These are phyloP conservation scores for Coelastrella sp. DNA, from an alignment of 139 green algal species.

Conservation along the genomic window DNA sequence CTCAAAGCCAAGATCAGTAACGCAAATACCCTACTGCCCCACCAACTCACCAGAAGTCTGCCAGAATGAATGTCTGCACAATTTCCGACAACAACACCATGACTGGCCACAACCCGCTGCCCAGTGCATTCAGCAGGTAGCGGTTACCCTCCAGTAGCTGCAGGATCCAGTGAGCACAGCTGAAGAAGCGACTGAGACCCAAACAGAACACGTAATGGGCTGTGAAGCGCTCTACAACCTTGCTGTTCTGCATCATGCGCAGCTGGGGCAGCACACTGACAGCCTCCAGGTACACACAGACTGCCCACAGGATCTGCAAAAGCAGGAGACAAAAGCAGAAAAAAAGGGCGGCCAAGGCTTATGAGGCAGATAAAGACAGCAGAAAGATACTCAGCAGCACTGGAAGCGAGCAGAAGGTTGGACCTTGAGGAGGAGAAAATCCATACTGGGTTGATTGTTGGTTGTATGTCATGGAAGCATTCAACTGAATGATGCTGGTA, in stretches of 20 bases:
- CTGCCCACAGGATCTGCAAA: conserved; percentile 90
- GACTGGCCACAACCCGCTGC: conserved; percentile 93
- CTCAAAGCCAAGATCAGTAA: background rate
- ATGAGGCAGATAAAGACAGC: no score
- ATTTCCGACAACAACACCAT: conserved; percentile 98
- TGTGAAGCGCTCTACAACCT: conserved; percentile 98
- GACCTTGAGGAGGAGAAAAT: no score
- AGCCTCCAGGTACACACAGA: conserved; percentile 98
- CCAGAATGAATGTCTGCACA: conserved; percentile 98
- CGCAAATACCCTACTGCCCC: background rate
- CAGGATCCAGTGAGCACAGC: conserved; percentile 97
- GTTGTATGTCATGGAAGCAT: no score
- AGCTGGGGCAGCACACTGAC: conserved; percentile 97
- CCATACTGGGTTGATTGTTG: no score
- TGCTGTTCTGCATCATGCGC: conserved; percentile 97
- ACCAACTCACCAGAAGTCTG: conserved; percentile 93
- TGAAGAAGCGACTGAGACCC: conserved; percentile 96
- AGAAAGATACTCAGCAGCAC: no score
- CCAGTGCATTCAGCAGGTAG: conserved; percentile 88
- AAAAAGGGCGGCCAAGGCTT: no score
- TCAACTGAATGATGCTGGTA: no score
- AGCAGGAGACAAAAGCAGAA: background rate
- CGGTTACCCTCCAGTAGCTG: conserved; percentile 94
- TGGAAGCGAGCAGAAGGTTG: no score
- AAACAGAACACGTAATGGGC: conserved; percentile 98